phyloP scores from a whole-genome alignment of 495 filamentous ascomycete species.

The Trichoderma orchidacearum region DNA sequence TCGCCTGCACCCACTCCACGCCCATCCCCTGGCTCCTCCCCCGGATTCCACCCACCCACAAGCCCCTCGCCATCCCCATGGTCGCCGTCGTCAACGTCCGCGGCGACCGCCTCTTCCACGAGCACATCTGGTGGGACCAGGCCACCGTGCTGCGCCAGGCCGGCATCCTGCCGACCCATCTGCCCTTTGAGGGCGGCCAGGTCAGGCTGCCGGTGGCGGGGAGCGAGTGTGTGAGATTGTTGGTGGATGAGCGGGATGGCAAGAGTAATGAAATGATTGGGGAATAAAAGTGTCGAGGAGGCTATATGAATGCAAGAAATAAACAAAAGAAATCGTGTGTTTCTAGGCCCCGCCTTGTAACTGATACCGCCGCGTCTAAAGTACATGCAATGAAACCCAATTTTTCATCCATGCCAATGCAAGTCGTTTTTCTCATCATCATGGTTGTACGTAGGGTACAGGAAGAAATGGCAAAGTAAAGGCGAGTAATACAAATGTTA shows the following conservation, averaged over 20 bases:
- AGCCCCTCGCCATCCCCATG: conserved; percentile 53
- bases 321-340: too few relatives aligned
- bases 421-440: not conserved
- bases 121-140: conserved; percentile 86
- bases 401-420: too few relatives aligned
- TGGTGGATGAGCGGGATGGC: not conserved
- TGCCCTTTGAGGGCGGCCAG: conserved; percentile 22
- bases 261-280: not conserved
- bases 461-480: not conserved
- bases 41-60: conserved; percentile 57
- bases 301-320: too few relatives aligned
- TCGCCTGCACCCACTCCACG: conserved; percentile 49
- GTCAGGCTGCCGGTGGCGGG: not conserved
- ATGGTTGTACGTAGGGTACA: not conserved
- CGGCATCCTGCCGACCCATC: conserved; percentile 51
- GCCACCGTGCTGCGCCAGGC: conserved; percentile 66
- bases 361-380: too few relatives aligned
- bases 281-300: too few relatives aligned
- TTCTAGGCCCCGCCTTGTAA: too few relatives aligned
- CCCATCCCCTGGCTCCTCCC: conserved; percentile 23
- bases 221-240: not conserved
- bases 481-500: too few relatives aligned
- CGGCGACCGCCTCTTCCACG: conserved; percentile 61
- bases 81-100: conserved; percentile 65
- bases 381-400: too few relatives aligned